Conservation (phyloP, 2,329 filamentous ascomycete genomes). For the Cercospora sp. region DNA sequence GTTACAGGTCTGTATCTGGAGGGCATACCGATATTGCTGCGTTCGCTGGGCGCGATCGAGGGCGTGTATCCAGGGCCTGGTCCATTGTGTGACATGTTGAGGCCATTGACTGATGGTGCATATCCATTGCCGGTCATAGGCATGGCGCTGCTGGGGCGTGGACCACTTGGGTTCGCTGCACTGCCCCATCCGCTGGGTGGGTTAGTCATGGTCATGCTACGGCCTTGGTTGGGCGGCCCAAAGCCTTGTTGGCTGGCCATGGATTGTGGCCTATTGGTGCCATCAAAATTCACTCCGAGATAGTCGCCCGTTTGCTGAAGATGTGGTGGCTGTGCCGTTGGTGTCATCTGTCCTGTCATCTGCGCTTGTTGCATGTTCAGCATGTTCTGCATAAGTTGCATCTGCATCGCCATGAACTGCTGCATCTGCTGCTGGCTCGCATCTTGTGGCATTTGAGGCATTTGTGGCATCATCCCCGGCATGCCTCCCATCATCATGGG, state of each 20-base stretch:
- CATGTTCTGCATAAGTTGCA: conserved; percentile 45
- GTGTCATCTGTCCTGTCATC: conserved; percentile 26
- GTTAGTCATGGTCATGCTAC: conserved; percentile 84
- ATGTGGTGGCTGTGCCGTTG: conserved; percentile 12
- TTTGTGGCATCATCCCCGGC: conserved; percentile 30
- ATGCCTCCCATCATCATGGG: conserved; percentile 27
- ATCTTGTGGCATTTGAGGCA: conserved; percentile 28
- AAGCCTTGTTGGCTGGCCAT: conserved; percentile 43
- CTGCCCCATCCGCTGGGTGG: conserved; percentile 47
- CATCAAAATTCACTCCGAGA: conserved; percentile 29
- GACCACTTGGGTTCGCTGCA: conserved; percentile 44
- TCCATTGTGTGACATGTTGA: conserved; percentile 41
- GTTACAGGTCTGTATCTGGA: conserved; percentile 88
- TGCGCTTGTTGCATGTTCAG: conserved; percentile 41
- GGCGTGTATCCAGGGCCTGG: conserved; percentile 67
- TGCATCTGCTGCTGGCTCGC: conserved; percentile 38
- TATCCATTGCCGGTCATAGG: conserved; percentile 29
- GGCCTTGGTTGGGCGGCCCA: conserved; percentile 39
- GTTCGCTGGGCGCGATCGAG: conserved; percentile 92
- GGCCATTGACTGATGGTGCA: conserved; percentile 42
- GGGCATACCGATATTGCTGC: conserved; percentile 88
- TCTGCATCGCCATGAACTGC: conserved; percentile 44
- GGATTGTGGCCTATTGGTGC: conserved; percentile 45
- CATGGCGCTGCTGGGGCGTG: conserved; percentile 44
- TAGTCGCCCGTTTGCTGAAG: conserved; percentile 28